These are phyloP conservation scores for Daldinia loculata DNA, from an alignment of 495 filamentous ascomycete genomes.

Conservation along the genomic window DNA sequence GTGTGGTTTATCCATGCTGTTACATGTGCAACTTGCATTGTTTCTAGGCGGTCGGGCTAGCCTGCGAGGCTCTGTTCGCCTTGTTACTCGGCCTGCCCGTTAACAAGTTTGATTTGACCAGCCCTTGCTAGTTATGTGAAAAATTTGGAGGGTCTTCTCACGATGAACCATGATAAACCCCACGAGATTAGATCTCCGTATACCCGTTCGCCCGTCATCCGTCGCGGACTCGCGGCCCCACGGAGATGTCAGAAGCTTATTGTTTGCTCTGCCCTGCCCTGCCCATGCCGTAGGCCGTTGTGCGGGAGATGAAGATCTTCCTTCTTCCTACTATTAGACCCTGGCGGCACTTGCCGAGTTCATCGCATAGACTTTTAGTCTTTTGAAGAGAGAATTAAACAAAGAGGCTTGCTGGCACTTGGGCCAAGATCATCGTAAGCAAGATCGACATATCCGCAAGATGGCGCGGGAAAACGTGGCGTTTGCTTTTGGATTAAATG, in stretches of 20 bases:
- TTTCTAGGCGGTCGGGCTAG: conserved; percentile 3
- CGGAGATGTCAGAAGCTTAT: conserved; percentile 29
- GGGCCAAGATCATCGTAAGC: conserved; percentile 35
- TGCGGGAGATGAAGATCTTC: conserved; percentile 40
- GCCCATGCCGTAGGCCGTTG: conserved; percentile 8
- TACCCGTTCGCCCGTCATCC: conserved; percentile 20
- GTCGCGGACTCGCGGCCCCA: conserved; percentile 28
- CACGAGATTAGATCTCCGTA: conserved; percentile 33
- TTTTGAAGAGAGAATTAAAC: conserved; percentile 3
- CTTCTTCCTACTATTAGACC: conserved; percentile 14
- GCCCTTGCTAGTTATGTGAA: conserved; percentile 14
- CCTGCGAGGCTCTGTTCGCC: conserved; percentile 11
- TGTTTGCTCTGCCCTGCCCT: conserved; percentile 7
- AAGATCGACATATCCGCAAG: conserved; percentile 40
- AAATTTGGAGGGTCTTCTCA: background rate
- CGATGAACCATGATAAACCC: conserved; percentile 27
- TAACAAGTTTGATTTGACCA: background rate
- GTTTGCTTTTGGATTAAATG: background rate
- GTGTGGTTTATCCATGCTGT: conserved; percentile 11
- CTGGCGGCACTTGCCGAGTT: conserved; percentile 34
- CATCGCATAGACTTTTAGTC: conserved; percentile 2
- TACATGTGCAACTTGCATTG: conserved; percentile 21
- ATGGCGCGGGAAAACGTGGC: conserved; percentile 32
- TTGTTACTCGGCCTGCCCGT: conserved; percentile 1
- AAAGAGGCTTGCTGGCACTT: conserved; percentile 8